A percentile compares a stretch with the other conserved stretches of the same genome.
Conservation (phyloP, 2,329 filamentous ascomycete genomes). For the Lachnellula willkommii region DNA sequence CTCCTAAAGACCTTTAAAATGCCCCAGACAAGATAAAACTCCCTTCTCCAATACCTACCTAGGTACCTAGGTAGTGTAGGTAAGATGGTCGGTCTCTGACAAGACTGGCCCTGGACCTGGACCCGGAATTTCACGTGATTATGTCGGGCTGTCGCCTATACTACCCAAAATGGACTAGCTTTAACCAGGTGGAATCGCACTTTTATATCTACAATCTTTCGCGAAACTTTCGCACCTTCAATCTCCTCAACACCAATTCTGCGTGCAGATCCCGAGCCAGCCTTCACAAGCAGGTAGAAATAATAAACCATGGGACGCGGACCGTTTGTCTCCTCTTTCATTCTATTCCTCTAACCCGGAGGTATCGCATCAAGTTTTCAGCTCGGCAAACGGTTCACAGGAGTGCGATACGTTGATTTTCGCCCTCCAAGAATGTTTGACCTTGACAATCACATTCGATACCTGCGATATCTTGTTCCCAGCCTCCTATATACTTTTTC, state of each 20-base stretch:
- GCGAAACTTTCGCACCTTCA: not conserved
- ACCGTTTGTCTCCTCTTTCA: slow-evolving; percentile 26
- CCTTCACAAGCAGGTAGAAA: slow-evolving; percentile 17
- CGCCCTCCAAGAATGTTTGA: not conserved
- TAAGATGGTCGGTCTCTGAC: no score
- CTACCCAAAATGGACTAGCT: not conserved
- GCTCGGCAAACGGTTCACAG: not conserved
- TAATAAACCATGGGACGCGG: slow-evolving; percentile 43
- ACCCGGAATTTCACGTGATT: no score
- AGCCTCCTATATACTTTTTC: not conserved
- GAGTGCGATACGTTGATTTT: not conserved
- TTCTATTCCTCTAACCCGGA: slow-evolving; percentile 1
- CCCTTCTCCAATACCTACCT: no score
- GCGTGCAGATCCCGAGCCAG: slow-evolving; percentile 18
- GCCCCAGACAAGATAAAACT: no score
- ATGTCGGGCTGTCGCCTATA: not conserved
- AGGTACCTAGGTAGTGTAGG: no score
- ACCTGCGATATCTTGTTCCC: not conserved
- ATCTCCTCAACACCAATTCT: not conserved
- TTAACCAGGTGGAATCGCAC: not conserved
- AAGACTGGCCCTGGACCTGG: no score
- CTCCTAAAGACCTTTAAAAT: no score
- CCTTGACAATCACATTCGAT: not conserved
- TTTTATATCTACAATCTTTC: not conserved
- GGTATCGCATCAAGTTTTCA: not conserved